phyloP scores from a whole-genome alignment of 2,329 filamentous ascomycete species.

The Curvularia lunata region DNA sequence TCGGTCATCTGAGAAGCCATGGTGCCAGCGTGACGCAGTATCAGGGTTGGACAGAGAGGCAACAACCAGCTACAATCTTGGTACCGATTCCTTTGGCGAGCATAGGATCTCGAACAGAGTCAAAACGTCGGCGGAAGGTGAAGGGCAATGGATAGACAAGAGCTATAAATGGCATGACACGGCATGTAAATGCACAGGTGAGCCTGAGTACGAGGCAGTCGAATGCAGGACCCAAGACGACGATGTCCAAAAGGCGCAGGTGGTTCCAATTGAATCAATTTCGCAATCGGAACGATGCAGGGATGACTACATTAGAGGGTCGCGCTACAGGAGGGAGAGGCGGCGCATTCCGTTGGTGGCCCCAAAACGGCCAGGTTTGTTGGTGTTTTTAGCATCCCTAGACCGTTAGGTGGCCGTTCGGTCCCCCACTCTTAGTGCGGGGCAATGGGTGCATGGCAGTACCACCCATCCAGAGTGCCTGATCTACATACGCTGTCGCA shows the following conservation, averaged over 20 bases:
- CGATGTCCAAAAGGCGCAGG: neutral
- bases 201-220: neutral
- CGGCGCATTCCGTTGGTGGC: constrained; percentile 16
- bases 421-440: constrained; percentile 20
- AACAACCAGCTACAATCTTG: constrained; percentile 7
- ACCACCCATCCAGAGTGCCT: constrained; percentile 2
- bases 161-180: neutral
- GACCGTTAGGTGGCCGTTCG: constrained; percentile 8
- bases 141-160: neutral
- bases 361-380: constrained; percentile 9
- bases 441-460: constrained; percentile 5
- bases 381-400: constrained; percentile 12
- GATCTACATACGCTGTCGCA: constrained; percentile 5
- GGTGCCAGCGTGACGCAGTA: constrained; percentile 5
- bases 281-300: constrained; percentile 14
- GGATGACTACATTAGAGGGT: constrained; percentile 16
- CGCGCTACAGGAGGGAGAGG: constrained; percentile 13
- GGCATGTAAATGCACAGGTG: neutral
- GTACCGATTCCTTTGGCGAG: neutral
- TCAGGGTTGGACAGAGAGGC: constrained; percentile 7
- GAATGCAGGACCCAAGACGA: constrained; percentile 4
- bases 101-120: neutral
- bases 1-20: constrained; percentile 46
- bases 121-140: neutral
- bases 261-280: neutral